Conservation (phyloP, 1,139 yeast genomes). For the Suhomyces bokatorum region DNA sequence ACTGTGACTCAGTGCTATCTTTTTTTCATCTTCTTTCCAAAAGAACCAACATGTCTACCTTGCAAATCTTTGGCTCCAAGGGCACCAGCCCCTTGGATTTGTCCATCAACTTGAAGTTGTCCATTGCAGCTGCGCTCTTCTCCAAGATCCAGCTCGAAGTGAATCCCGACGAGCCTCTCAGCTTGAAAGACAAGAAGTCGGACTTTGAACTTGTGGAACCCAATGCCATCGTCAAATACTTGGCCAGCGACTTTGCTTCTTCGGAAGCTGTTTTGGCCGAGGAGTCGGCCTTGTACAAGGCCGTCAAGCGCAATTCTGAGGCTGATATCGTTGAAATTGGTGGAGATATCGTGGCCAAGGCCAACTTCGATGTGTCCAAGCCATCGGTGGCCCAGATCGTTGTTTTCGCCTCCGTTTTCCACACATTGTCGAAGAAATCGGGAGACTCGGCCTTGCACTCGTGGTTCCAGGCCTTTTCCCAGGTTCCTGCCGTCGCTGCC, state of each 20-base stretch:
- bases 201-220: conserved; percentile 66
- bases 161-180: conserved; percentile 37
- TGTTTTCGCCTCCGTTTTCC: conserved; percentile 46
- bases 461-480: conserved; percentile 48
- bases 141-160: conserved; percentile 27
- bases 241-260: conserved; percentile 48
- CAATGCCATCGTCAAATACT: conserved; percentile 78
- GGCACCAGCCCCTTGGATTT: conserved; percentile 33
- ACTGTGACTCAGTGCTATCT: conserved; percentile 1
- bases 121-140: conserved; percentile 51
- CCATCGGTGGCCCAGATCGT: conserved; percentile 46
- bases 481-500: conserved; percentile 34
- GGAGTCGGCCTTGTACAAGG: conserved; percentile 28
- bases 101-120: conserved; percentile 59
- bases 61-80: conserved; percentile 16
- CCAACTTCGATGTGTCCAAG: conserved; percentile 15
- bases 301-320: conserved; percentile 11
- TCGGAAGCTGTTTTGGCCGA: conserved; percentile 26
- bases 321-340: conserved; percentile 3
- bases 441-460: conserved; percentile 10
- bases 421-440: conserved; percentile 22
- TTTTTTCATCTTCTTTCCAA: background rate
- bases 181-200: conserved; percentile 36
- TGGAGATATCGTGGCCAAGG: conserved; percentile 11
- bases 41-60: conserved; percentile 1